phyloP scores from a whole-genome alignment of 768 basidiomycete genomes.

The Boletus speciosus region DNA sequence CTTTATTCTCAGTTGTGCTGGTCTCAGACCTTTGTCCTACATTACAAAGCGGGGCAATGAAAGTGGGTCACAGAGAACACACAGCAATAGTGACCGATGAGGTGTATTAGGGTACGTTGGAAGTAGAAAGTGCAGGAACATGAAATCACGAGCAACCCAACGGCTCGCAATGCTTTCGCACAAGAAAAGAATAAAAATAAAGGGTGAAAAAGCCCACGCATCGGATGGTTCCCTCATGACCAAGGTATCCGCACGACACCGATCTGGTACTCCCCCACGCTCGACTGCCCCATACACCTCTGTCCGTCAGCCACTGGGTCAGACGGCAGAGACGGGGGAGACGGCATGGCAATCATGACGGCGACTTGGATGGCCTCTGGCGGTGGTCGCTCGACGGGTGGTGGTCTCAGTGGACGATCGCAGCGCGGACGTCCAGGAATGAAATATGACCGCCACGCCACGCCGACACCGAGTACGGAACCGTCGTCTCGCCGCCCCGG shows the following conservation, averaged over 20 bases:
- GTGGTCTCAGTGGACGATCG: constrained; percentile 8
- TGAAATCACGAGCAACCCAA: neutral
- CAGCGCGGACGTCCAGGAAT: constrained; percentile 1
- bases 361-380: constrained; percentile 37
- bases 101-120: neutral
- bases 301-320: neutral
- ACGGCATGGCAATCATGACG: constrained; percentile 49
- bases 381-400: constrained; percentile 7
- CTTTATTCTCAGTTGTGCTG: neutral
- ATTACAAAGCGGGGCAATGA: constrained; percentile 1
- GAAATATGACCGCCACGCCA: constrained; percentile 6
- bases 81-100: neutral
- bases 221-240: constrained; percentile 14
- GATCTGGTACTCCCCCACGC: constrained; percentile 40
- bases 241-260: constrained; percentile 41
- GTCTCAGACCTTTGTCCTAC: constrained; percentile 10
- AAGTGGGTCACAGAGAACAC: neutral
- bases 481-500: neutral
- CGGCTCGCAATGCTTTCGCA: neutral
- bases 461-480: neutral
- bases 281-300: constrained; percentile 5
- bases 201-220: neutral
- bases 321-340: constrained; percentile 1
- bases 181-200: neutral
- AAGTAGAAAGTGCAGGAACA: neutral